These are phyloP conservation scores for Blastocystis sp. DNA, from an alignment of 352 stramenopile genomes.

Conservation along the genomic window DNA sequence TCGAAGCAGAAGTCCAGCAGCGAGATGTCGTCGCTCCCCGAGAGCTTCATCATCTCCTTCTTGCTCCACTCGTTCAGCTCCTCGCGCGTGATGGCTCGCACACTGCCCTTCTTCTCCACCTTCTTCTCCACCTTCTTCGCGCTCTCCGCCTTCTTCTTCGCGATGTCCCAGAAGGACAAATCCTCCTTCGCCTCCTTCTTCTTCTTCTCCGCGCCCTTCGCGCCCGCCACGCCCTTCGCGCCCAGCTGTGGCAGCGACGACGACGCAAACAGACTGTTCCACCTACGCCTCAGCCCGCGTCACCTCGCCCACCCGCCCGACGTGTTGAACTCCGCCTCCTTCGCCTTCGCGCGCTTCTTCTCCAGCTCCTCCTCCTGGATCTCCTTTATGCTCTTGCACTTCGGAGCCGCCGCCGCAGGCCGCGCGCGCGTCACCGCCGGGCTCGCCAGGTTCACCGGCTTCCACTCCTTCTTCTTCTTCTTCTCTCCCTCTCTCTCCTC, in stretches of 20 bases:
- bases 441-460: neutral
- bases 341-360: neutral
- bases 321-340: neutral
- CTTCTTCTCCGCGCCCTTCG: neutral
- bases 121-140: neutral
- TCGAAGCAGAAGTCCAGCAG: conserved; percentile 57
- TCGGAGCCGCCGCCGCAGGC: neutral
- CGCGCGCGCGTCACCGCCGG: neutral
- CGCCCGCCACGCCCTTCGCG: no score
- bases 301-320: neutral
- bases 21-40: conserved; percentile 60
- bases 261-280: neutral
- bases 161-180: neutral
- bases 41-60: conserved; percentile 37
- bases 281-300: neutral
- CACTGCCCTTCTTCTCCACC: neutral
- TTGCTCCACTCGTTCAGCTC: conserved; percentile 49
- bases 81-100: neutral
- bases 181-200: neutral
- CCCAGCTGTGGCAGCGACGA: neutral
- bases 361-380: neutral
- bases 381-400: neutral
- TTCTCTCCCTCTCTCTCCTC: neutral
- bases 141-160: neutral
- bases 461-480: conserved; percentile 5